phyloP scores from a whole-genome alignment of 345 rosid genomes.

The Eucalyptus brandiana region DNA sequence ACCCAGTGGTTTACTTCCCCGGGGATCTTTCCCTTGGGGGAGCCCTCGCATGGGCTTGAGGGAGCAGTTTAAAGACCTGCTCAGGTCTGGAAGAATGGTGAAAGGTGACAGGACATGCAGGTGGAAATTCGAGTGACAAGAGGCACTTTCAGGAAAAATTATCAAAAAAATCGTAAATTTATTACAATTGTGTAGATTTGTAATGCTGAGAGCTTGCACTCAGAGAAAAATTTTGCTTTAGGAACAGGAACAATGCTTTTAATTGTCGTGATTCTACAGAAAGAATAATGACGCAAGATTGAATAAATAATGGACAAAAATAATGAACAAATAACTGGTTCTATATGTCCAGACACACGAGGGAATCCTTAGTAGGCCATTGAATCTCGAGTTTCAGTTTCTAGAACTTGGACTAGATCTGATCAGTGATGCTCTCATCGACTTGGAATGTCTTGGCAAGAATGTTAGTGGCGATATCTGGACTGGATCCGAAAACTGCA shows the following conservation, averaged over 20 bases:
- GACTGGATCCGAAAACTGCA: neutral
- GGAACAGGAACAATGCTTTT: neutral
- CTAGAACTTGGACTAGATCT: neutral
- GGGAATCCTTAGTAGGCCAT: neutral
- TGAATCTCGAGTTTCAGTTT: neutral
- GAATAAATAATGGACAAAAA: neutral
- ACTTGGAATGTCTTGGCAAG: slow-evolving; percentile 9
- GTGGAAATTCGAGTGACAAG: too few species aligned
- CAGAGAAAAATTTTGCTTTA: neutral
- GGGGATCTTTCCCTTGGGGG: too few species aligned
- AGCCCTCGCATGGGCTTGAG: too few species aligned
- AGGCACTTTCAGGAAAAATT: too few species aligned
- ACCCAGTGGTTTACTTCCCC: too few species aligned
- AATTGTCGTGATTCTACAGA: neutral
- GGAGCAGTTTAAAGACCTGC: too few species aligned
- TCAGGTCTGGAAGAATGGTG: too few species aligned
- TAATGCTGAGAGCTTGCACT: neutral
- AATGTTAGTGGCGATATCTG: neutral
- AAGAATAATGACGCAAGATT: neutral
- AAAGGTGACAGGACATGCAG: too few species aligned
- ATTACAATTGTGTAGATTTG: neutral
- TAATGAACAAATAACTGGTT: neutral
- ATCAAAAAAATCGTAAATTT: too few species aligned
- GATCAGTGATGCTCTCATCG: neutral
- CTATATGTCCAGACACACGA: neutral